Evolutionary conservation across 306 rosid species (phyloP), one percentile per base, ranked within the genome.

Genomic region (Prunus salicina): DNA sequence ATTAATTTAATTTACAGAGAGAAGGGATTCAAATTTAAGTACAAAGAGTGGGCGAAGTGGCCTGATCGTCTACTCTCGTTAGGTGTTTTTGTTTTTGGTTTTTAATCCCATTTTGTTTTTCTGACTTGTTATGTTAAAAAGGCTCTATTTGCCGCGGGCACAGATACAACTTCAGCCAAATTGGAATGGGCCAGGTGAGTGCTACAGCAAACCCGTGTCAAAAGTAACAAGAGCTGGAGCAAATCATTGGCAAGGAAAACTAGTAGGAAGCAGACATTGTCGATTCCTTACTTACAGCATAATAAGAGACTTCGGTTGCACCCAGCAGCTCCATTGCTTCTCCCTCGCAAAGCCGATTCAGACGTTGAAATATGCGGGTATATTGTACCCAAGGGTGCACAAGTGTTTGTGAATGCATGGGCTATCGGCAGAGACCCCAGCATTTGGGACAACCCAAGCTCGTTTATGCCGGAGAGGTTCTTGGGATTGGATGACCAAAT

Each of bases 271-370:
- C 67, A 0, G 69, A 55, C 60, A 71, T 79, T 65, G 16, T 63
- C 18, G 69, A 15, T 79, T 1, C 82, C 82, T 45, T 72, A 52
- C 64, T 52, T 78, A 28, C 82, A 72, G 52, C 38, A n/a, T 79
- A n/a, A 58, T 79, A 79, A 57, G 82, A 79, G 22, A 56, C 78
- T 71, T 19, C 32, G 58, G 8, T 12, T 80, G 8, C 79, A 80
- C 71, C 75, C 83, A 2, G 1, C 11, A 5, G 57, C 0, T n/a
- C 79, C 75, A 0, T 38, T 80, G 0, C 9, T 74, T 27, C 34
- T 74, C 0, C 79, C 79, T 2, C 50, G 79, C 0, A 68, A 51
- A 41, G 79, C 76, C 1, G 43, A 27, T 9, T 38, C 12, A 22
- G 83, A 80, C 7, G 72, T 80, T 1, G 65, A 74, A 13, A 41